Conservation (phyloP, 148 eudicot species). For the Heliosperma pusillum region DNA sequence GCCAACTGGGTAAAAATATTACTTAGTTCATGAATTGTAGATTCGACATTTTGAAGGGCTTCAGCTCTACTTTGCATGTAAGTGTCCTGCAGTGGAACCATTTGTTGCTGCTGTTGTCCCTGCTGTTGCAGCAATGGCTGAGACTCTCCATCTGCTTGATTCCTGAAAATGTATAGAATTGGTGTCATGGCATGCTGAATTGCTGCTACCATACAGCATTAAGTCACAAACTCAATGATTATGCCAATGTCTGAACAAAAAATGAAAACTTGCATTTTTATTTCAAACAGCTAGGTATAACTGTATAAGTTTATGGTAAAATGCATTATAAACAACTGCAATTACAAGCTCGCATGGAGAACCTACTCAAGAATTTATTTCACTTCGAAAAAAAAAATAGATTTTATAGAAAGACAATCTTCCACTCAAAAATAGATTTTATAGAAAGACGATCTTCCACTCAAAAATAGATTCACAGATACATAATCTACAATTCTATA, state of each 20-base stretch:
- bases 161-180: slow-evolving; percentile 33
- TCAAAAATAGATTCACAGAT: not conserved
- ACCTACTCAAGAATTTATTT: not conserved
- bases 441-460: no score
- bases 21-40: slow-evolving; percentile 78
- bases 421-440: not conserved
- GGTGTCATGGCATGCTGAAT: not conserved
- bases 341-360: not conserved
- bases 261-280: not conserved
- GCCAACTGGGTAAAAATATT: slow-evolving; percentile 75
- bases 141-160: slow-evolving; percentile 57
- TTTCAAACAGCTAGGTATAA: not conserved
- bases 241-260: not conserved
- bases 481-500: not conserved
- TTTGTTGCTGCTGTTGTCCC: slow-evolving; percentile 45
- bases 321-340: not conserved
- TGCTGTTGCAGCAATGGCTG: slow-evolving; percentile 73
- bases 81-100: slow-evolving; percentile 76
- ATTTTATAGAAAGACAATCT: not conserved
- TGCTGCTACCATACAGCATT: not conserved
- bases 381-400: not conserved
- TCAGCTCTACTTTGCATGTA: slow-evolving; percentile 90
- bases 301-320: not conserved
- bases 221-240: not conserved
- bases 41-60: slow-evolving; percentile 79